Conservation (phyloP, 2,329 filamentous ascomycete genomes). For the Beauveria scarabaeidicola region DNA sequence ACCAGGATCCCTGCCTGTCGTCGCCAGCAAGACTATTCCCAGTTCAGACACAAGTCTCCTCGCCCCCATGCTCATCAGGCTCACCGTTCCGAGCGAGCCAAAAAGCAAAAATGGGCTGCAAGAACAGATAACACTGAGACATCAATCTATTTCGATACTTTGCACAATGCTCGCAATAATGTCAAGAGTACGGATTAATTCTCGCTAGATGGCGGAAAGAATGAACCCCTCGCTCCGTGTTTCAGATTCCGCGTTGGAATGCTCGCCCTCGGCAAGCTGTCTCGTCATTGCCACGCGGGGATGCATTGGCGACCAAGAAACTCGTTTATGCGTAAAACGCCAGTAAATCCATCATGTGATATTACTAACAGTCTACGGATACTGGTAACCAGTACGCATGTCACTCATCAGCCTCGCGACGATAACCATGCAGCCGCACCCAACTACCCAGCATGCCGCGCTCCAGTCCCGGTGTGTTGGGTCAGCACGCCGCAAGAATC, state of each 20-base stretch:
- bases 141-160: background rate
- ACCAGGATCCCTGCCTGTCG: background rate
- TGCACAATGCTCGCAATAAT: background rate
- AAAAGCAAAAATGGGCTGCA: background rate
- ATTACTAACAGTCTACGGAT: background rate
- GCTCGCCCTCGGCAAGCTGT: background rate
- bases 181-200: background rate
- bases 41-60: background rate
- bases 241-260: constrained; percentile 7
- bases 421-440: background rate
- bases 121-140: background rate
- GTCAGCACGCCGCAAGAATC: background rate
- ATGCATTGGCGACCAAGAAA: background rate
- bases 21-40: background rate
- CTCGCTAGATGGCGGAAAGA: background rate
- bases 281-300: background rate
- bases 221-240: constrained; percentile 7
- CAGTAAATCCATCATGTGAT: background rate
- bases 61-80: background rate
- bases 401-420: background rate
- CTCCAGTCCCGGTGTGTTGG: background rate
- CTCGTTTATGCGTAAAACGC: background rate
- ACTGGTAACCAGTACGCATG: background rate
- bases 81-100: background rate
- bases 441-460: background rate